Percentiles rank a stretch among this genome's conserved stretches.
Conservation (phyloP, 1,284 basidiomycete genomes). For the Rhodofomes roseus region DNA sequence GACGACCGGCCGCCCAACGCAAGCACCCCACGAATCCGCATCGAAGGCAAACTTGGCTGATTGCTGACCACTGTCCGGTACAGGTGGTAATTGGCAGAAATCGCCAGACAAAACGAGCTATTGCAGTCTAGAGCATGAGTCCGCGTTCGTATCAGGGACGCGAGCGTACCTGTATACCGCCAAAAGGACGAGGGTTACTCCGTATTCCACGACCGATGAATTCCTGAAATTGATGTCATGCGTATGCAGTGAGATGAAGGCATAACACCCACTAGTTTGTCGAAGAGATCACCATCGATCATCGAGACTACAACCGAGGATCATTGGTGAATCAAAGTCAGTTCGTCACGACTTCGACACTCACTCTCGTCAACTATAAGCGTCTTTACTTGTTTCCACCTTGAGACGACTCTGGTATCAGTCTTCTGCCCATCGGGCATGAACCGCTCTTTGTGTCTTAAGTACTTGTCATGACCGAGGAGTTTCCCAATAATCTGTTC, state of each 20-base stretch:
- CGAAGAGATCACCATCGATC: constrained; percentile 56
- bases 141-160: constrained; percentile 5
- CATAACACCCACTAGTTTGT: constrained; percentile 50
- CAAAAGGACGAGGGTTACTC: constrained; percentile 51
- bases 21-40: constrained; percentile 54
- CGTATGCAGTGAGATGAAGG: background rate
- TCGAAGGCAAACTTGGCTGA: constrained; percentile 61
- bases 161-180: constrained; percentile 62
- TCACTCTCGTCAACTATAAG: constrained; percentile 72
- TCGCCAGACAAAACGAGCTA: constrained; percentile 74
- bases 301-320: constrained; percentile 44
- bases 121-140: background rate
- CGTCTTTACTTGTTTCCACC: constrained; percentile 33
- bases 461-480: constrained; percentile 27
- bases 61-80: constrained; percentile 42
- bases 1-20: constrained; percentile 34
- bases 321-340: background rate
- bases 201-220: constrained; percentile 49
- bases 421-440: constrained; percentile 43
- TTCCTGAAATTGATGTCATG: constrained; percentile 25
- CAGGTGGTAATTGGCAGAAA: constrained; percentile 79
- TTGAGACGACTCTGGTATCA: constrained; percentile 5
- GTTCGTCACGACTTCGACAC: constrained; percentile 14
- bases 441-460: constrained; percentile 43
- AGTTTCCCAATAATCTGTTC: constrained; percentile 45